Evolutionary conservation across 768 basidiomycete genomes (phyloP), one percentile per base, ranked within the genome.

Genomic region (Phylloporus rhodoxanthus): DNA sequence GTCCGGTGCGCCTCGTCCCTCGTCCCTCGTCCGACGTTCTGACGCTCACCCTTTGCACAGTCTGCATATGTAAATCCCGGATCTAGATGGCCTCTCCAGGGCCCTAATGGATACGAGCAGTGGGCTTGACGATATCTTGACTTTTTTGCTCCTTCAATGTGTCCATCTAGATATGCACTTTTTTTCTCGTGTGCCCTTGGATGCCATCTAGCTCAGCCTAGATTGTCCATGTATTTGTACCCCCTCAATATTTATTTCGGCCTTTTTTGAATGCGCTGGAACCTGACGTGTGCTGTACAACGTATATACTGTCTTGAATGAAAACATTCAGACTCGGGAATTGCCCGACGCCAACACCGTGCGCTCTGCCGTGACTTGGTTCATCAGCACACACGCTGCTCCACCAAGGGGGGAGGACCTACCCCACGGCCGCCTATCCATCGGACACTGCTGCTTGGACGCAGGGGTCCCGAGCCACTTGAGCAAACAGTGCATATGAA

Each of bases 401-500:
- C 8, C 2, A 13, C 5, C 14, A 15, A 13, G 46, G 17, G 4
- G 38, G 21, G 28, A 19, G 15, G 25, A 74, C 86, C 51, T 56
- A 94, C 93, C 85, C 95, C 95, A 99, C 3, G 84, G 74, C 59
- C 91, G 73, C 26, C 96, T 76, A 64, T 98, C 95, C 91, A 99
- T 94, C n/a, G 96, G 96, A 74, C 96, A 99, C 58, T 94, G 91
- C 58, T 87, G 85, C 66, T 97, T 97, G 30, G 89, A 93, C 13
- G 88, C 82, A 5, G 81, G 72, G 0, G 93, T 94, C 4, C 84
- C 84, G 52, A 97, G 81, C 96, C 96, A 99, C 67, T 97, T 96
- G 55, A 95, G 76, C 11, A 99, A 71, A 69, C 95, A 98, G 66
- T 99, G 95, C 91, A 97, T 93, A 65, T 99, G 96, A 63, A 98